These are phyloP conservation scores for Hypoxylon intermedium DNA, from an alignment of 495 filamentous ascomycete species.

Conservation along the genomic window DNA sequence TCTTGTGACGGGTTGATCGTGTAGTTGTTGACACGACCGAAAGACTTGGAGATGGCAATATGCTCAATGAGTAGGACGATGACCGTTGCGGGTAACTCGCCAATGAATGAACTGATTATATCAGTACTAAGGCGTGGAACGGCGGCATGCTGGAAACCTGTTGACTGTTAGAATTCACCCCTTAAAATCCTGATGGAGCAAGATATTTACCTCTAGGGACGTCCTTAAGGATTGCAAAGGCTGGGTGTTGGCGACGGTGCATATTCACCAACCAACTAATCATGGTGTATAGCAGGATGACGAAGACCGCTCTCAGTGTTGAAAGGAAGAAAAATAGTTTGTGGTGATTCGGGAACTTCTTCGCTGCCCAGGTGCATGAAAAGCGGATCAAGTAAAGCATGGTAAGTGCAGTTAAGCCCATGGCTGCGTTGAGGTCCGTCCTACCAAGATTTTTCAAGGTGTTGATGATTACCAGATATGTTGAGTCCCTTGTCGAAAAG, in stretches of 20 bases:
- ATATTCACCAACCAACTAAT: conserved; percentile 86
- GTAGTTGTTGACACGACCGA: conserved; percentile 96
- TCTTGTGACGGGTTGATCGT: conserved; percentile 98
- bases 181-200: background rate
- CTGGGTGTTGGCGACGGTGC: conserved; percentile 55
- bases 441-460: conserved; percentile 76
- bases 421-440: conserved; percentile 79
- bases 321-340: conserved; percentile 88
- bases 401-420: conserved; percentile 83
- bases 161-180: conserved; percentile 7
- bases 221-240: conserved; percentile 71
- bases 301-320: conserved; percentile 88
- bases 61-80: conserved; percentile 97
- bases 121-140: conserved; percentile 72
- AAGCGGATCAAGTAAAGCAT: conserved; percentile 84
- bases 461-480: conserved; percentile 88
- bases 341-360: conserved; percentile 69
- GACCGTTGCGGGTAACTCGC: conserved; percentile 76
- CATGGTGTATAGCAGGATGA: conserved; percentile 91
- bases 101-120: conserved; percentile 67
- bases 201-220: conserved; percentile 73
- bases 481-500: conserved; percentile 76
- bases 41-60: conserved; percentile 97
- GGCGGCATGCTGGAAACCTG: conserved; percentile 80
- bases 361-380: conserved; percentile 69